Percentiles rank a stretch among this genome's conserved stretches.
These are phyloP conservation scores for Rhodotorula sp. DNA, from an alignment of 1,284 basidiomycete genomes.

Conservation along the genomic window DNA sequence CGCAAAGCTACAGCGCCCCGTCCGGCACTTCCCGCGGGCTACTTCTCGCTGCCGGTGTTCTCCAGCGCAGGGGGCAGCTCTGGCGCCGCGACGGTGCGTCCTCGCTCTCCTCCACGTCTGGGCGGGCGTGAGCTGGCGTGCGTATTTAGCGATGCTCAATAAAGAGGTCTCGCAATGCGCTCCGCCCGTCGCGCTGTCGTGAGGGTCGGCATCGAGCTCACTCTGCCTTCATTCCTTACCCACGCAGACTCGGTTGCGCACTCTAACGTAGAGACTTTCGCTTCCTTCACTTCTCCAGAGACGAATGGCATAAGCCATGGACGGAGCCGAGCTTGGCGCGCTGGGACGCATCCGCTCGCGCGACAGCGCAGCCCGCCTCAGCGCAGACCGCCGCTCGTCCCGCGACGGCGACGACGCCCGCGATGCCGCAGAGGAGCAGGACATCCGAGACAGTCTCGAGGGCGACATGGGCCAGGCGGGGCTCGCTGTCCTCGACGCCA, in stretches of 20 bases:
- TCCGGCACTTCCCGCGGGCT: no score
- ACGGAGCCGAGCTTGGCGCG: constrained; percentile 20
- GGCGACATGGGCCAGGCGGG: constrained; percentile 17
- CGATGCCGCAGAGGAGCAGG: constrained; percentile 3
- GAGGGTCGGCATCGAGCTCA: no score
- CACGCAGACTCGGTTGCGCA: neutral
- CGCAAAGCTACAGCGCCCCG: neutral
- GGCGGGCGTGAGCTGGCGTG: no score
- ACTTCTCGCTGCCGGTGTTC: no score
- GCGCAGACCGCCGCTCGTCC: neutral
- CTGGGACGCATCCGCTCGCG: constrained; percentile 6
- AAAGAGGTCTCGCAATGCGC: no score
- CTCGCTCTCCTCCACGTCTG: no score
- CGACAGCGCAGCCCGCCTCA: neutral
- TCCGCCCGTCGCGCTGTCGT: no score
- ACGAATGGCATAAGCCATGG: constrained; percentile 28
- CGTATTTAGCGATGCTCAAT: no score
- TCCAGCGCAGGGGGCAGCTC: no score
- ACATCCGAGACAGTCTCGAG: constrained; percentile 23
- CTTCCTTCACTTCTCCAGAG: neutral
- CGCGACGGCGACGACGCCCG: neutral
- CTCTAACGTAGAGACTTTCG: neutral
- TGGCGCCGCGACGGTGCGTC: no score
- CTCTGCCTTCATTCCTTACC: no score
- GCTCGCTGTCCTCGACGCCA: neutral